phyloP scores from a whole-genome alignment of 768 basidiomycete genomes.

The Agrocybe chaxingu region DNA sequence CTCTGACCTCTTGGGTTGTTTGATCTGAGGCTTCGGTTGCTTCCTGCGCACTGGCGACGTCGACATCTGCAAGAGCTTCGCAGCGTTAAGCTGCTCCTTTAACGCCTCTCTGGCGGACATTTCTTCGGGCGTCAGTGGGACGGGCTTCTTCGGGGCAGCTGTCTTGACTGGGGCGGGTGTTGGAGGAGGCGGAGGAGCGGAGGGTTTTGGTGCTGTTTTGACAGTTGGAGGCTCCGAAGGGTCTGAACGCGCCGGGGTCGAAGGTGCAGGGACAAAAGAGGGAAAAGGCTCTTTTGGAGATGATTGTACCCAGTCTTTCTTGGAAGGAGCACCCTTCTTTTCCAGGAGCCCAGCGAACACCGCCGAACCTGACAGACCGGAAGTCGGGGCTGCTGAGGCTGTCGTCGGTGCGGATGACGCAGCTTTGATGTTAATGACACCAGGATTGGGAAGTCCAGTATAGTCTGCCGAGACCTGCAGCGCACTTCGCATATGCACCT shows the following conservation, averaged over 20 bases:
- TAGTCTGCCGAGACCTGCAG: conserved; percentile 10
- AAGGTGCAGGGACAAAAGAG: neutral
- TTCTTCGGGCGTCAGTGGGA: conserved; percentile 5
- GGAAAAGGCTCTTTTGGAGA: neutral
- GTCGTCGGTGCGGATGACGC: too few species aligned
- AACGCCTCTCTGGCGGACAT: conserved; percentile 4
- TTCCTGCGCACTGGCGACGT: too few species aligned
- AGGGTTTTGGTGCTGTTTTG: neutral
- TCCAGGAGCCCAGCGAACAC: too few species aligned
- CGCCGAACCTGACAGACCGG: too few species aligned
- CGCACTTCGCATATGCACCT: conserved; percentile 17
- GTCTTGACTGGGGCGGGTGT: neutral
- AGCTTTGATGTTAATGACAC: neutral
- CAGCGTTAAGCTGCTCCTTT: conserved; percentile 4
- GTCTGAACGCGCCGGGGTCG: neutral
- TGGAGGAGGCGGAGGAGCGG: neutral
- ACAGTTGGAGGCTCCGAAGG: neutral
- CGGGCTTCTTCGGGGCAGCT: neutral
- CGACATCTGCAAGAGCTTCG: neutral
- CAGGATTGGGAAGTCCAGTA: neutral
- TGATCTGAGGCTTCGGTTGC: too few species aligned
- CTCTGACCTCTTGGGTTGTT: too few species aligned
- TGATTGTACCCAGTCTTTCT: too few species aligned
- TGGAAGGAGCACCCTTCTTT: too few species aligned
- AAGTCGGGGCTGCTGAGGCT: too few species aligned